Percentiles rank a stretch among this genome's conserved stretches.
Evolutionary conservation across 2,329 filamentous ascomycete genomes (phyloP).

Genomic region (Triangularia verruculosa): DNA sequence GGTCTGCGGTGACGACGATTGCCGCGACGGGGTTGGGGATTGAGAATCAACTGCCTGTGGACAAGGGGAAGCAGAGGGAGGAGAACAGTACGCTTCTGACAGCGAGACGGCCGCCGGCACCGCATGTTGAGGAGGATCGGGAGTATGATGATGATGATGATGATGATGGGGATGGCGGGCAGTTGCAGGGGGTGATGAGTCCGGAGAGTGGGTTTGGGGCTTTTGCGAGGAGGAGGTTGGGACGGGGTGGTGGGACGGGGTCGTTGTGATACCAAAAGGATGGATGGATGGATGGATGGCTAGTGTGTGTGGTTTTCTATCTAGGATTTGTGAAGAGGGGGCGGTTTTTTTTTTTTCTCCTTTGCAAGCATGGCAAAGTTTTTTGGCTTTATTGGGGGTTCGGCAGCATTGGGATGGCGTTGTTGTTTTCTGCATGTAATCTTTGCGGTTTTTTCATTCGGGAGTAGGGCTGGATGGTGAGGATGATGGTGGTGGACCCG

Average conservation of each 20-base stretch:
- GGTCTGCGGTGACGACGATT: constrained; percentile 8
- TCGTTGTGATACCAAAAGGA: constrained; percentile 10
- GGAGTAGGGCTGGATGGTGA: background rate
- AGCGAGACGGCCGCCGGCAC: background rate
- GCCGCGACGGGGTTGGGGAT: background rate
- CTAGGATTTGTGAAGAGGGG: background rate
- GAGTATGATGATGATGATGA: constrained; percentile 15
- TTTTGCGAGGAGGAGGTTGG: constrained; percentile 3
- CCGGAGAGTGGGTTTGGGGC: constrained; percentile 9
- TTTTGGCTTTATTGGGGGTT: constrained; percentile 14
- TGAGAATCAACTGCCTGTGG: constrained; percentile 4
- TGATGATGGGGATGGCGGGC: background rate
- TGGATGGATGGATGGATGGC: background rate
- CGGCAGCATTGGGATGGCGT: constrained; percentile 15
- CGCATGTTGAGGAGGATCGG: constrained; percentile 26
- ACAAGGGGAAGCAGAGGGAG: constrained; percentile 51
- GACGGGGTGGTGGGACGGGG: constrained; percentile 1
- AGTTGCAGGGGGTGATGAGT: constrained; percentile 6
- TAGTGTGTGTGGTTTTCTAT: background rate
- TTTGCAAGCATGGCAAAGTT: constrained; percentile 17
- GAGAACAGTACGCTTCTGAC: background rate
- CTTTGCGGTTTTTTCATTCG: background rate
- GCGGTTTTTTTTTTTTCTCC: background rate
- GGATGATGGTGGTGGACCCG: background rate
- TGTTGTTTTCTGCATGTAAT: background rate